Percentiles rank a stretch among this genome's conserved stretches.
Conservation (phyloP, 208 protist genomes). For the Trypanosoma caninum region DNA sequence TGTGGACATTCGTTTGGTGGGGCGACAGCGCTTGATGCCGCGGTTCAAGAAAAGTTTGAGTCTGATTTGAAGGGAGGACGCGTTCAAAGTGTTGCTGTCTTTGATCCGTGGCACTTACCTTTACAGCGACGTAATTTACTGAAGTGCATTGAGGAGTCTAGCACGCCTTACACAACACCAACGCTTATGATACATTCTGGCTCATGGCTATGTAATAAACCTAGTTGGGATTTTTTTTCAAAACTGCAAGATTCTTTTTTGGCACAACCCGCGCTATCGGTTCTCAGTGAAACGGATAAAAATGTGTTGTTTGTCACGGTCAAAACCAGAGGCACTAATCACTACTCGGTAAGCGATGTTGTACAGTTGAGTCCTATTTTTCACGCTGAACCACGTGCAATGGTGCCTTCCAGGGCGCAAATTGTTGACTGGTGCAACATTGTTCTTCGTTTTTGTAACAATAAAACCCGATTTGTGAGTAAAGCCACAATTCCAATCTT, state of each 20-base stretch:
- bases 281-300: constrained; percentile 21
- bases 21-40: constrained; percentile 48
- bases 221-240: constrained; percentile 46
- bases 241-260: constrained; percentile 19
- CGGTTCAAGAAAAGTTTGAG: constrained; percentile 30
- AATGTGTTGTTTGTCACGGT: constrained; percentile 8
- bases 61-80: background rate
- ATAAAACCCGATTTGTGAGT: background rate
- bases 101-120: constrained; percentile 72
- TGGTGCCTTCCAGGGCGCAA: constrained; percentile 28
- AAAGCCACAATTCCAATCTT: background rate
- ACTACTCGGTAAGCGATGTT: constrained; percentile 50
- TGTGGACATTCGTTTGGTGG: constrained; percentile 86
- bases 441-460: constrained; percentile 38
- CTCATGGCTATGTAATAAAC: constrained; percentile 33
- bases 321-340: constrained; percentile 28
- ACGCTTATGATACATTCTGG: constrained; percentile 67
- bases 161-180: constrained; percentile 38
- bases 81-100: constrained; percentile 34
- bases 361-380: constrained; percentile 60
- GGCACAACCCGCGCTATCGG: constrained; percentile 21
- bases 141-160: constrained; percentile 24
- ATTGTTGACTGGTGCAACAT: constrained; percentile 43
- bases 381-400: constrained; percentile 31
- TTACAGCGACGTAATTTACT: constrained; percentile 44